Evolutionary conservation across 108 stramenopile genomes (phyloP).

Genomic region (Nitzschia sp.): DNA sequence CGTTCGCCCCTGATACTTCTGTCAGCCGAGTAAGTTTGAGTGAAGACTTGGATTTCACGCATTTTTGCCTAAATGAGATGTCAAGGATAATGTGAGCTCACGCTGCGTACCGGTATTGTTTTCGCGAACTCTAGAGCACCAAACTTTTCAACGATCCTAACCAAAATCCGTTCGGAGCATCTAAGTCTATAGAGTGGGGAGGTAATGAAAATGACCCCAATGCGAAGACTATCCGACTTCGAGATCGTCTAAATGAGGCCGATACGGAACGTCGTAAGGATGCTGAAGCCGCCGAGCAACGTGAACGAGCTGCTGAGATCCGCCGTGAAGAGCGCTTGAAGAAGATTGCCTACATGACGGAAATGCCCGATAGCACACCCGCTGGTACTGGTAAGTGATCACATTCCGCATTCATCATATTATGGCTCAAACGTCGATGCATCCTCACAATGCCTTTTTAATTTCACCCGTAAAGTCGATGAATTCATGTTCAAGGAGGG

Average conservation of each 20-base stretch:
- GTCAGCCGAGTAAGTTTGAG: constrained; percentile 7
- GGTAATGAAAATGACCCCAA: constrained; percentile 69
- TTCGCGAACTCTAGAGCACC: constrained; percentile 22
- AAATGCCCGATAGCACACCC: constrained; percentile 88
- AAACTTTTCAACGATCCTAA: constrained; percentile 26
- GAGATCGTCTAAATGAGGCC: constrained; percentile 83
- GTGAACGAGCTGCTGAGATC: constrained; percentile 93
- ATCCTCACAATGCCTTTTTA: background rate
- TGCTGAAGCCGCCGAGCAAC: constrained; percentile 67
- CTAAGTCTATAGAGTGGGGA: constrained; percentile 69
- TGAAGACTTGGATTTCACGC: background rate
- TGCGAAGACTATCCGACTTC: constrained; percentile 71
- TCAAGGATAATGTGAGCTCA: too few species aligned
- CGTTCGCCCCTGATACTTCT: constrained; percentile 44
- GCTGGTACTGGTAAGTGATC: constrained; percentile 84
- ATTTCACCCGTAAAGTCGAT: constrained; percentile 57
- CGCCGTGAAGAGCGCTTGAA: constrained; percentile 82
- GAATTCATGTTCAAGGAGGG: constrained; percentile 99
- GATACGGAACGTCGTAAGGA: constrained; percentile 91
- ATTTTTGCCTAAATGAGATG: background rate
- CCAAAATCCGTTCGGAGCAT: constrained; percentile 52
- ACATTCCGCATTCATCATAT: background rate
- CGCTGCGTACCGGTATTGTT: too few species aligned
- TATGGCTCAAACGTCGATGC: too few species aligned
- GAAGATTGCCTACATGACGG: constrained; percentile 93